A percentile compares a stretch with the other conserved stretches of the same genome.
These are phyloP conservation scores for Trichoderma brevicompactum DNA, from an alignment of 2,329 filamentous ascomycete genomes.

Conservation along the genomic window DNA sequence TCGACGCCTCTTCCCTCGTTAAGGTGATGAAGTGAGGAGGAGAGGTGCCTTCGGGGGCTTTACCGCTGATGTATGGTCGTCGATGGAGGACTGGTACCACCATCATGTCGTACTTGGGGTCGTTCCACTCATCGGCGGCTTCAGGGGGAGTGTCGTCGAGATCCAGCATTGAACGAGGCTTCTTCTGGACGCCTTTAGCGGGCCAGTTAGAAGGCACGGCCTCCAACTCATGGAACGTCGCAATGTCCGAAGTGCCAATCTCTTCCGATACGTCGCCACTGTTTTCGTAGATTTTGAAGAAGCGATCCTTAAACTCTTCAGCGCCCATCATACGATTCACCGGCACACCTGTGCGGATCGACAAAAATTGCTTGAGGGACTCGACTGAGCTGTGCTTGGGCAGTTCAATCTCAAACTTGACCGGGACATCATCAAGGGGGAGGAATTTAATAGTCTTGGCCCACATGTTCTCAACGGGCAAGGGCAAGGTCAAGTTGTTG, in stretches of 20 bases:
- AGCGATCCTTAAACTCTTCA: conserved; percentile 81
- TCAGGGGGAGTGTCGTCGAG: conserved; percentile 46
- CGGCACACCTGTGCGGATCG: conserved; percentile 68
- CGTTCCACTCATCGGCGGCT: conserved; percentile 56
- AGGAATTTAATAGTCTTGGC: conserved; percentile 74
- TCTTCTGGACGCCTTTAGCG: conserved; percentile 52
- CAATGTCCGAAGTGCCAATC: conserved; percentile 68
- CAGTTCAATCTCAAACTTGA: conserved; percentile 77
- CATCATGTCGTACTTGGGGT: conserved; percentile 66
- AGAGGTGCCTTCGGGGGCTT: conserved; percentile 40
- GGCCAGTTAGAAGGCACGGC: conserved; percentile 77
- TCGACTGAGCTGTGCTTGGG: conserved; percentile 75
- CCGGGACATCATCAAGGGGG: conserved; percentile 71
- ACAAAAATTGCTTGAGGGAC: conserved; percentile 70
- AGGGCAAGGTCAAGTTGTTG: conserved; percentile 87
- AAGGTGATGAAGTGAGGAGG: conserved; percentile 75
- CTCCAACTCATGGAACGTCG: conserved; percentile 78
- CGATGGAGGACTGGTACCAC: conserved; percentile 75
- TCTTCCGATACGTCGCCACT: conserved; percentile 68
- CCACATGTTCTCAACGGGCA: conserved; percentile 87
- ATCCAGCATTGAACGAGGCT: conserved; percentile 56
- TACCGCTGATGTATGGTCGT: conserved; percentile 41
- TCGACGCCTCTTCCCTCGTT: conserved; percentile 69
- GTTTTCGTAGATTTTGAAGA: conserved; percentile 87
- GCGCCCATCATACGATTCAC: conserved; percentile 72